Evolutionary conservation across 352 stramenopile species (phyloP).

Genomic region (Pilasporangium apinafurcum): DNA sequence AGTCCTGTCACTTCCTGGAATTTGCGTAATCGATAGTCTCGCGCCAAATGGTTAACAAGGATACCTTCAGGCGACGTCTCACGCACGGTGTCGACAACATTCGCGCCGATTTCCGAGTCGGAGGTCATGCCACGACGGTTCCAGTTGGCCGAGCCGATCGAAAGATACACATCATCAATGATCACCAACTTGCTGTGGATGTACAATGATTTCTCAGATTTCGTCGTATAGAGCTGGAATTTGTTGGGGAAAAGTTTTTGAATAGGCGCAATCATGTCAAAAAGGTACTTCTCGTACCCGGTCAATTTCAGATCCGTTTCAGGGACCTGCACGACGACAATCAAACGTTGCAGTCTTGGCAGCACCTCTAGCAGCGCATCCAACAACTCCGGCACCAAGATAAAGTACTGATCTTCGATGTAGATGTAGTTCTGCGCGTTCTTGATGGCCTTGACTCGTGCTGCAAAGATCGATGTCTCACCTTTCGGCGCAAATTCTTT

Average conservation of each 20-base stretch:
- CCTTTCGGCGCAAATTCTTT: slow-evolving; percentile 44
- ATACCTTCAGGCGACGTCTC: slow-evolving; percentile 20
- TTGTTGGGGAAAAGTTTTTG: slow-evolving; percentile 37
- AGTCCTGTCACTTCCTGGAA: slow-evolving; percentile 46
- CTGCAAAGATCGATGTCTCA: slow-evolving; percentile 39
- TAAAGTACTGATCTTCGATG: slow-evolving; percentile 67
- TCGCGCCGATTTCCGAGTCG: slow-evolving; percentile 50
- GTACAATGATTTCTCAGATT: slow-evolving; percentile 26
- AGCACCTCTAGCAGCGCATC: slow-evolving; percentile 34
- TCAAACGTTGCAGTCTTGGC: slow-evolving; percentile 30
- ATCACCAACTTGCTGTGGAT: slow-evolving; percentile 51
- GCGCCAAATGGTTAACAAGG: slow-evolving; percentile 25
- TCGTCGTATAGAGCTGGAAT: slow-evolving; percentile 39
- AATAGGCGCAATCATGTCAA: slow-evolving; percentile 43
- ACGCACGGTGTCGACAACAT: slow-evolving; percentile 34
- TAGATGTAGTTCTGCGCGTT: slow-evolving; percentile 62
- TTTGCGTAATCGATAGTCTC: slow-evolving; percentile 47
- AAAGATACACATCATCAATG: slow-evolving; percentile 63
- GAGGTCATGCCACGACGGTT: slow-evolving; percentile 62
- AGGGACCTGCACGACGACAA: slow-evolving; percentile 31
- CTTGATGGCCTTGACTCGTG: slow-evolving; percentile 42
- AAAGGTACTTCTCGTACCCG: slow-evolving; percentile 48
- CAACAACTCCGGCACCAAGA: slow-evolving; percentile 34
- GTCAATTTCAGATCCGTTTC: slow-evolving; percentile 17
- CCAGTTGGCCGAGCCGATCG: slow-evolving; percentile 56